Percentiles rank a stretch among this genome's conserved stretches.
These are phyloP conservation scores for Colletotrichum ledebouriae DNA, from an alignment of 2,329 filamentous ascomycete genomes.

Conservation along the genomic window DNA sequence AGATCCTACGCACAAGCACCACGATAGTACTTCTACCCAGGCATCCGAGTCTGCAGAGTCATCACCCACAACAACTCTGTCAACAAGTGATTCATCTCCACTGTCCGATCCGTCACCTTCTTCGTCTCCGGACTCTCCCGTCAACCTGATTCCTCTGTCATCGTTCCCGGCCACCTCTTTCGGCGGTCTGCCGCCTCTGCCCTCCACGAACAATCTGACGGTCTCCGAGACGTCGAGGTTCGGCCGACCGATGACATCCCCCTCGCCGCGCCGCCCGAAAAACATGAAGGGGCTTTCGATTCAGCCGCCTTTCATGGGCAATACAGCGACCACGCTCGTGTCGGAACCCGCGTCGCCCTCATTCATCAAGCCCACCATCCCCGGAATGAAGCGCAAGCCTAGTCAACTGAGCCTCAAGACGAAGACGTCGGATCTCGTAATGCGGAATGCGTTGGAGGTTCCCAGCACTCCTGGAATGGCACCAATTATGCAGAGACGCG, in stretches of 20 bases:
- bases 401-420: conserved; percentile 85
- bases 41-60: conserved; percentile 90
- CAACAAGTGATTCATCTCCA: conserved; percentile 91
- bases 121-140: conserved; percentile 91
- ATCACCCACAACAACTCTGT: conserved; percentile 93
- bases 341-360: conserved; percentile 79
- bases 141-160: conserved; percentile 78
- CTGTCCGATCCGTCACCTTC: conserved; percentile 92
- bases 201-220: conserved; percentile 62
- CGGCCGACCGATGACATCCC: conserved; percentile 74
- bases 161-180: conserved; percentile 76
- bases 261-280: conserved; percentile 78
- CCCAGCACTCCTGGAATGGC: conserved; percentile 68
- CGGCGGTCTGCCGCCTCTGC: conserved; percentile 53
- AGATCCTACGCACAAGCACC: conserved; percentile 74
- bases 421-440: conserved; percentile 68
- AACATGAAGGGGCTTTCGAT: conserved; percentile 90
- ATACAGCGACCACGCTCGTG: conserved; percentile 59
- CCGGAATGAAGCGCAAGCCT: conserved; percentile 78
- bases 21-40: conserved; percentile 83
- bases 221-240: conserved; percentile 56
- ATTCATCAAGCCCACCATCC: conserved; percentile 85
- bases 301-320: conserved; percentile 69
- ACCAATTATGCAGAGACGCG: conserved; percentile 72
- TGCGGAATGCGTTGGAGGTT: conserved; percentile 64